phyloP scores from a whole-genome alignment of 1,284 basidiomycete genomes.

The Malassezia slooffiae region DNA sequence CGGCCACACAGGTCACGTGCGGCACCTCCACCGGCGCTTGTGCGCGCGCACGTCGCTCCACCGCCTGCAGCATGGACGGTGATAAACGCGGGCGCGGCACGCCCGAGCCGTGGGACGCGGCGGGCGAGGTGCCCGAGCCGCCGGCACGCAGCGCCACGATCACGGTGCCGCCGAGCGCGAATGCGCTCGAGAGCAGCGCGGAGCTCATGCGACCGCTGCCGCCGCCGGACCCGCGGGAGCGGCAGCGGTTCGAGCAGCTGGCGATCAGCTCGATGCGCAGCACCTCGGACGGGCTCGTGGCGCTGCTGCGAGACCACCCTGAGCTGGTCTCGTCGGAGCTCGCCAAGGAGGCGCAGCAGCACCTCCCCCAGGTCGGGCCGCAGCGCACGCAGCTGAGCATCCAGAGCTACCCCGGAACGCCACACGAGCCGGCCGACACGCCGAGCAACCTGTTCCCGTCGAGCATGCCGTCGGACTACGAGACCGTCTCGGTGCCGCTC shows the following conservation, averaged over 20 bases:
- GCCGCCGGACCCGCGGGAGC: slow-evolving; percentile 4
- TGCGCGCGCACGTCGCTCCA: too few relatives aligned
- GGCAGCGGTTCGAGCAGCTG: slow-evolving; percentile 5
- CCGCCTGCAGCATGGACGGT: too few relatives aligned
- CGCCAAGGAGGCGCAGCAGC: slow-evolving; percentile 29
- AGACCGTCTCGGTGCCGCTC: too few relatives aligned
- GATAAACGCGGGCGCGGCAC: too few relatives aligned
- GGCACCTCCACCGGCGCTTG: too few relatives aligned
- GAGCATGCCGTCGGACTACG: too few relatives aligned
- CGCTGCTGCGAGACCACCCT: slow-evolving; percentile 41
- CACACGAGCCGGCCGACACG: slow-evolving; percentile 3
- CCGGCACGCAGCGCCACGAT: too few relatives aligned
- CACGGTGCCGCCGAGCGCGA: too few relatives aligned
- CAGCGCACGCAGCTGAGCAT: background rate
- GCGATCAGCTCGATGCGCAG: slow-evolving; percentile 1
- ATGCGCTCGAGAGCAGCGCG: background rate
- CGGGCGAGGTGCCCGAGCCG: too few relatives aligned
- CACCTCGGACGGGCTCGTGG: slow-evolving; percentile 37
- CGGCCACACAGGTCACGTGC: too few relatives aligned
- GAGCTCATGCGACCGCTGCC: slow-evolving; percentile 10
- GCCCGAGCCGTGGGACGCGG: too few relatives aligned
- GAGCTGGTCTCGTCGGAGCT: slow-evolving; percentile 39
- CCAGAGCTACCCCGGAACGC: slow-evolving; percentile 1
- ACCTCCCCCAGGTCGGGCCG: background rate
- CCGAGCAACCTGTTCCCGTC: slow-evolving; percentile 11